A percentile compares a stretch with the other conserved stretches of the same genome.
Conservation (phyloP, 2,329 filamentous ascomycete species). For the Paecilomyces sp. region DNA sequence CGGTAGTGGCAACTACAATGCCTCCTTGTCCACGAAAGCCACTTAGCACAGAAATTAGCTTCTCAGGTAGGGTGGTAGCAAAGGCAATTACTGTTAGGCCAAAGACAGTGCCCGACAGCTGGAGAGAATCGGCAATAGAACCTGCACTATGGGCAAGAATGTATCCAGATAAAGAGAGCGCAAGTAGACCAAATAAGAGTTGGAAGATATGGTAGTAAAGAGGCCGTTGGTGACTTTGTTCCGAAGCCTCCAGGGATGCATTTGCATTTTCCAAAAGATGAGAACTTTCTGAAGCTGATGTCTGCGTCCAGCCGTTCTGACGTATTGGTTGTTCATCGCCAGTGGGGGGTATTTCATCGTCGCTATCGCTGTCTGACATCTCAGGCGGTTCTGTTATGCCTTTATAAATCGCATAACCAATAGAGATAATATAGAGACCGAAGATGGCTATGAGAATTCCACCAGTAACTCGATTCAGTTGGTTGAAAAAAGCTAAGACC, state of each 20-base stretch:
- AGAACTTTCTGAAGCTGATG: conserved; percentile 9
- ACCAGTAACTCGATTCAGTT: conserved; percentile 30
- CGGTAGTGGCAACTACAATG: conserved; percentile 47
- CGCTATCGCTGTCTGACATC: conserved; percentile 34
- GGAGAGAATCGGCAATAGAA: conserved; percentile 33
- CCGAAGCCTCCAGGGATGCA: not conserved
- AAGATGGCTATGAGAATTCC: conserved; percentile 37
- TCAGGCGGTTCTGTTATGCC: conserved; percentile 37
- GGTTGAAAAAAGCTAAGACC: conserved; percentile 25
- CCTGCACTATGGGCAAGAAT: conserved; percentile 41
- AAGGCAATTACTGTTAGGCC: conserved; percentile 44
- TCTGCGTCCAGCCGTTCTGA: conserved; percentile 5
- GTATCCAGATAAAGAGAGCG: conserved; percentile 42
- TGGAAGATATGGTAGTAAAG: conserved; percentile 34
- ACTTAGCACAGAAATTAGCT: conserved; percentile 45
- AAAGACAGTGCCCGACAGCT: conserved; percentile 41
- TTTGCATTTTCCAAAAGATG: conserved; percentile 8
- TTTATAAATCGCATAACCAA: conserved; percentile 40
- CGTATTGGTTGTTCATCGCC: conserved; percentile 18
- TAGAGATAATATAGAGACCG: conserved; percentile 36
- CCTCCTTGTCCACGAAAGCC: conserved; percentile 40
- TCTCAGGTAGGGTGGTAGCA: conserved; percentile 49
- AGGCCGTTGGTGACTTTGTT: conserved; percentile 9
- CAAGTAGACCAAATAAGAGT: conserved; percentile 38
- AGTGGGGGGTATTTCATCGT: conserved; percentile 10